Evolutionary conservation across 306 rosid genomes (phyloP).

Genomic region (Bauhinia variegata): DNA sequence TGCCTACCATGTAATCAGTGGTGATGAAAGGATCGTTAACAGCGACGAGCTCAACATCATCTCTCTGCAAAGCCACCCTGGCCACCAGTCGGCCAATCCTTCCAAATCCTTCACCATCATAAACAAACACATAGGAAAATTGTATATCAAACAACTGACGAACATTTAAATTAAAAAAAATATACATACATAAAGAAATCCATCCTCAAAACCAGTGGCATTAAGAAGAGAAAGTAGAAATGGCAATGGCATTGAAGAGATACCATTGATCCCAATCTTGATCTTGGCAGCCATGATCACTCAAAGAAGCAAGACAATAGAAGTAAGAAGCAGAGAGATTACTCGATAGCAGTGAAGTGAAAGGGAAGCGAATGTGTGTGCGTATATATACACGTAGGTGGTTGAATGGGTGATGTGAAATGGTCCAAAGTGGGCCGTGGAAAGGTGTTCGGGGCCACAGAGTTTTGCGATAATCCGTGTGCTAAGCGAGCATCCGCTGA

Average conservation of each 20-base stretch:
- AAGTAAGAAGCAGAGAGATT: background rate
- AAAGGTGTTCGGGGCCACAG: too few relatives aligned
- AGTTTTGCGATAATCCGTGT: too few relatives aligned
- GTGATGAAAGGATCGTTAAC: slow-evolving; percentile 64
- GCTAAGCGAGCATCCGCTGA: too few relatives aligned
- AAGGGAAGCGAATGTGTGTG: background rate
- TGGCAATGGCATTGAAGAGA: background rate
- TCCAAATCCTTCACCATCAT: slow-evolving; percentile 61
- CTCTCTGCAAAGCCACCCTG: slow-evolving; percentile 66
- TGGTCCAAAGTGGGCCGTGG: background rate
- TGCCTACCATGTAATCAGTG: slow-evolving; percentile 58
- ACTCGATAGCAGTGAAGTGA: background rate
- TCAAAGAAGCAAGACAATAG: background rate
- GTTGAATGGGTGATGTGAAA: background rate
- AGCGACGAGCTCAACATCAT: slow-evolving; percentile 69
- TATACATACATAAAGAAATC: too few relatives aligned
- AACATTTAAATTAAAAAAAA: too few relatives aligned
- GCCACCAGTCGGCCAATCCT: slow-evolving; percentile 71
- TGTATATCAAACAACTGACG: background rate
- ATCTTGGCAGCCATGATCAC: slow-evolving; percentile 56
- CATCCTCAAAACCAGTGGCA: too few relatives aligned
- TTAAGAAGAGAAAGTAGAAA: background rate
- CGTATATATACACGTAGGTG: background rate
- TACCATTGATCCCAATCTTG: slow-evolving; percentile 88
- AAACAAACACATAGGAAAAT: background rate